These are phyloP conservation scores for Vigna radiata DNA, from an alignment of 306 rosid species.

Conservation along the genomic window DNA sequence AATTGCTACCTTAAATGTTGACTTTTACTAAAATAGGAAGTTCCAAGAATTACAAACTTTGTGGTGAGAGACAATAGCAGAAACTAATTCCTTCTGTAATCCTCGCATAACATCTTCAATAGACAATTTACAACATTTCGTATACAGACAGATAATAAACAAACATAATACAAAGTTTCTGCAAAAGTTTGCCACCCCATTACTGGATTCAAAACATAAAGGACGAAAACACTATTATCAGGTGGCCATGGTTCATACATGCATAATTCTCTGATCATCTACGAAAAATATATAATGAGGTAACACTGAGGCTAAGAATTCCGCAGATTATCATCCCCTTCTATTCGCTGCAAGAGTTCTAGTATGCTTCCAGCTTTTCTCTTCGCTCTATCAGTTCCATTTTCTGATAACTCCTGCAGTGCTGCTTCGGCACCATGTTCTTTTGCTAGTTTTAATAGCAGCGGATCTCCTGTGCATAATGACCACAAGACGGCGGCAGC, in stretches of 20 bases:
- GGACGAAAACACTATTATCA: slow-evolving; percentile 5
- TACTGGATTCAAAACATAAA: not conserved
- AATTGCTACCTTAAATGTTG: not conserved
- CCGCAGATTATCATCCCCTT: slow-evolving; percentile 49
- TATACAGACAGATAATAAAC: slow-evolving; percentile 35
- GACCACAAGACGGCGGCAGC: slow-evolving; percentile 93
- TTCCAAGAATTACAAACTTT: slow-evolving; percentile 12
- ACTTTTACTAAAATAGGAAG: not conserved
- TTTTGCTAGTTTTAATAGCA: slow-evolving; percentile 76
- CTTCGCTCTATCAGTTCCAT: slow-evolving; percentile 95
- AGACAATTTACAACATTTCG: slow-evolving; percentile 28
- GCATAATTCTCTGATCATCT: slow-evolving; percentile 30
- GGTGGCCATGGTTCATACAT: slow-evolving; percentile 11
- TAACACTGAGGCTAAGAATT: slow-evolving; percentile 31
- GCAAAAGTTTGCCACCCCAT: slow-evolving; percentile 28
- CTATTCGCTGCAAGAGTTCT: slow-evolving; percentile 69
- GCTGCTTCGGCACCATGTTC: slow-evolving; percentile 86
- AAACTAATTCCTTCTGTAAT: slow-evolving; percentile 27
- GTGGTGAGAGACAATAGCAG: not conserved
- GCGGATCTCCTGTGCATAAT: slow-evolving; percentile 66
- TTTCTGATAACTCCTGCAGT: slow-evolving; percentile 81
- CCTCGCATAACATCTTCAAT: slow-evolving; percentile 11
- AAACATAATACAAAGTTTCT: slow-evolving; percentile 41
- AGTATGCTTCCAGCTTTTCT: slow-evolving; percentile 86
- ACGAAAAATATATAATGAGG: slow-evolving; percentile 34